A percentile compares a stretch with the other conserved stretches of the same genome.
These are phyloP conservation scores for Vicia villosa DNA, from an alignment of 306 rosid genomes.

Conservation along the genomic window DNA sequence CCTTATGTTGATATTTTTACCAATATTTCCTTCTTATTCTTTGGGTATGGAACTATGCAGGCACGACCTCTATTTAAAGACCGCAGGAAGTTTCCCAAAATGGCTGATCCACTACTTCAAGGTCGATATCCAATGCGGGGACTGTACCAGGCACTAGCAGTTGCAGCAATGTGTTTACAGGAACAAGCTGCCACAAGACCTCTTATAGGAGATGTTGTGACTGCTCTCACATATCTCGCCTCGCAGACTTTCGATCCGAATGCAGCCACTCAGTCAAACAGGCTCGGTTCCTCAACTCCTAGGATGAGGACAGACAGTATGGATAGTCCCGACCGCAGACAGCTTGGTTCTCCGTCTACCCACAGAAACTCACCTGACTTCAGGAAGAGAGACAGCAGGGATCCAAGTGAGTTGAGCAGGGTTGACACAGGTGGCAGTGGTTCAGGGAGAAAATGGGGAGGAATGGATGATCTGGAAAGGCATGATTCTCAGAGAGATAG, in stretches of 20 bases:
- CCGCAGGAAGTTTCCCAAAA: slow-evolving; percentile 86
- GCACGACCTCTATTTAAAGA: slow-evolving; percentile 94
- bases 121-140: slow-evolving; percentile 92
- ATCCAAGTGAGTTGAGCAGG: slow-evolving; percentile 56
- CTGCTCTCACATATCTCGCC: slow-evolving; percentile 92
- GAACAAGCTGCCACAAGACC: slow-evolving; percentile 97
- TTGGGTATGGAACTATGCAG: slow-evolving; percentile 46
- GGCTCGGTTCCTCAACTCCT: slow-evolving; percentile 84
- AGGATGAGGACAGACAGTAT: slow-evolving; percentile 64
- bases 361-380: slow-evolving; percentile 77
- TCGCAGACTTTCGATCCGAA: slow-evolving; percentile 85
- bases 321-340: slow-evolving; percentile 81
- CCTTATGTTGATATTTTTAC: slow-evolving; percentile 8
- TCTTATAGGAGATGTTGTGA: slow-evolving; percentile 92
- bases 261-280: slow-evolving; percentile 56
- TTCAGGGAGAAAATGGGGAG: slow-evolving; percentile 94
- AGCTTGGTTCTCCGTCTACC: slow-evolving; percentile 73
- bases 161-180: slow-evolving; percentile 98
- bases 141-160: slow-evolving; percentile 95
- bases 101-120: slow-evolving; percentile 94
- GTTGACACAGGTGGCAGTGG: slow-evolving; percentile 69
- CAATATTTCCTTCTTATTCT: slow-evolving; percentile 26
- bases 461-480: slow-evolving; percentile 71
- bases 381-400: slow-evolving; percentile 73
- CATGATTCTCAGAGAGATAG: slow-evolving; percentile 77